Conservation (phyloP, 1,284 basidiomycete species). For the Trichosporon sp. region DNA sequence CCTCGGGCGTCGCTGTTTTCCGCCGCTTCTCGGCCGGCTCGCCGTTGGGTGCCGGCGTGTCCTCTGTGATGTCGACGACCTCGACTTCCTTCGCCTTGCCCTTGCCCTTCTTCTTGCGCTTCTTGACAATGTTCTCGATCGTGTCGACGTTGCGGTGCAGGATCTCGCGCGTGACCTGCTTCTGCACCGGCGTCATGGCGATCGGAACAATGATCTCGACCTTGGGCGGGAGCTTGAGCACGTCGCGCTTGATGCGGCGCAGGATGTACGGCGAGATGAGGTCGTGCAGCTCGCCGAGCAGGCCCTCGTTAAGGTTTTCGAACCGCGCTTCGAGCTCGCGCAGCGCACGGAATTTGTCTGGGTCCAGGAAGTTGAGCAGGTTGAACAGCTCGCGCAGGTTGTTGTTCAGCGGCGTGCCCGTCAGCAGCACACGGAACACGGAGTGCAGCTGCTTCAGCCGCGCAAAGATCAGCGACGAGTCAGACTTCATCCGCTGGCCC, state of each 20-base stretch:
- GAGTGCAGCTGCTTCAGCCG: conserved; percentile 74
- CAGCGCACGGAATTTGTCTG: conserved; percentile 61
- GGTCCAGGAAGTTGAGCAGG: conserved; percentile 88
- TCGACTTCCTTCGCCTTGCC: not conserved
- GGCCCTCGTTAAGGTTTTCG: conserved; percentile 69
- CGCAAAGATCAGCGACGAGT: conserved; percentile 73
- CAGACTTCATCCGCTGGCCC: conserved; percentile 66
- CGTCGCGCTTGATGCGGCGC: conserved; percentile 86
- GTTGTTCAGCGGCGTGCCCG: conserved; percentile 94
- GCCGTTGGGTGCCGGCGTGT: not conserved
- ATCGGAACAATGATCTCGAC: conserved; percentile 76
- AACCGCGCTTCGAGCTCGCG: conserved; percentile 63
- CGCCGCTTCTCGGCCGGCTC: not conserved
- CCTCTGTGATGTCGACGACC: not conserved
- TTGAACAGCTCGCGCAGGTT: conserved; percentile 93
- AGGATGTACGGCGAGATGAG: conserved; percentile 83
- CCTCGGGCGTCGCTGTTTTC: not conserved
- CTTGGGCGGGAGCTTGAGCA: conserved; percentile 86
- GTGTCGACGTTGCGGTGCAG: conserved; percentile 50
- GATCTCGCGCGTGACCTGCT: conserved; percentile 80
- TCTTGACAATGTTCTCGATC: conserved; percentile 29
- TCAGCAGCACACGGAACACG: conserved; percentile 82
- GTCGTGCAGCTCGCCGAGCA: conserved; percentile 71
- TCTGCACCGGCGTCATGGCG: conserved; percentile 81
- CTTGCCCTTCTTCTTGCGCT: conserved; percentile 21